Base-by-base conservation (phyloP, 768 basidiomycete genomes). In the Tulasnella sp. region DNA sequence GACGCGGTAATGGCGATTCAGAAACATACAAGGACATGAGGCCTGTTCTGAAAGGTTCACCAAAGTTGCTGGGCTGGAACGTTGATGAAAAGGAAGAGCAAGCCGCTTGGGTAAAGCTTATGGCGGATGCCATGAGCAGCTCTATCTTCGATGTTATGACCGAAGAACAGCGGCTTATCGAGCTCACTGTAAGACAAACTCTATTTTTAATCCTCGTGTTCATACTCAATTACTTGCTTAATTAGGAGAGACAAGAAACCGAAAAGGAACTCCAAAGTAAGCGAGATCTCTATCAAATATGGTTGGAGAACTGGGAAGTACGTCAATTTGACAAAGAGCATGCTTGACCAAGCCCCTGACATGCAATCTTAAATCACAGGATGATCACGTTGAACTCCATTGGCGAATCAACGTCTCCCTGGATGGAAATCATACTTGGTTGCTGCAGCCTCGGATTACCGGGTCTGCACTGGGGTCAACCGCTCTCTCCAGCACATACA, bases 71-170 rank as follows among this genome's bases (percentile, higher is more conserved):
- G 13, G 49, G 49, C 22, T 51, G 37, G 49, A 22, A 51, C 15
- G 49, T 51, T n/a, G 49, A 51, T 24, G 40, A 51, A 32, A 31
- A 40, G 12, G 25, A 40, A 22, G 49, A 51, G 39, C 40, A 51
- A 34, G 44, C 41, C 19, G 49, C 49, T 13, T 51, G 49, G 49
- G 28, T 27, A 16, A 12, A 42, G 29, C 27, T 51, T 10, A 51
- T 51, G 49, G 35, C 29, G 13, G 49, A 51, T 40, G 49, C 49
- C n/a, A 22, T 51, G 13, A 12, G 35, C 4, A 24, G 49, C 29
- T 51, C 49, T 5, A 32, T 51, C 27, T 42, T 41, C 27, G 49
- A 51, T 42, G 10, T 9, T 42, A 42, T 22, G 12, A 10, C 24
- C 41, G 16, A 39, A 24, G n/a, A n/a, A n/a, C n/a, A n/a, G n/a